phyloP scores from a whole-genome alignment of 306 rosid species.

The Hippophae tibetana region DNA sequence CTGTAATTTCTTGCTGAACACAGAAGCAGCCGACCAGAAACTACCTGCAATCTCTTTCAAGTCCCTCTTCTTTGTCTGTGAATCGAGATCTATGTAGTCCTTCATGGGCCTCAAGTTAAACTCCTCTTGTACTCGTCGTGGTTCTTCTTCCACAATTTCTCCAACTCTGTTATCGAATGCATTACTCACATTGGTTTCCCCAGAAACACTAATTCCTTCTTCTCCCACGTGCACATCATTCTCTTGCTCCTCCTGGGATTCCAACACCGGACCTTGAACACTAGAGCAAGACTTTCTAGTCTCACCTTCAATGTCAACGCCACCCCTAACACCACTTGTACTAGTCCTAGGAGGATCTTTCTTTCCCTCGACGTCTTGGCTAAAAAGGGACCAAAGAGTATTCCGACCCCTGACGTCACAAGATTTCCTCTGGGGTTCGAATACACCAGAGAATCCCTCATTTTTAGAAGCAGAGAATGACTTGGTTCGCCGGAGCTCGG shows the following conservation, averaged over 20 bases:
- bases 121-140: conserved; percentile 18
- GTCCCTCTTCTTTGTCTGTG: conserved; percentile 74
- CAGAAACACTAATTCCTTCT: conserved; percentile 33
- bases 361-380: conserved; percentile 65
- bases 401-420: conserved; percentile 88
- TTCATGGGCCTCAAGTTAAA: conserved; percentile 67
- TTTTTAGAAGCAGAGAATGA: conserved; percentile 94
- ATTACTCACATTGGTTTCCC: conserved; percentile 27
- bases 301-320: conserved; percentile 30
- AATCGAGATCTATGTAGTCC: conserved; percentile 89
- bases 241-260: conserved; percentile 36
- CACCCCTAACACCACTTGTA: conserved; percentile 5
- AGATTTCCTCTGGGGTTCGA: conserved; percentile 88
- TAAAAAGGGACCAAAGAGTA: conserved; percentile 64
- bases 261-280: conserved; percentile 45
- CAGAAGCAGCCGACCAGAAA: conserved; percentile 97
- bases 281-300: conserved; percentile 36
- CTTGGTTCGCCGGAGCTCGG: conserved; percentile 92
- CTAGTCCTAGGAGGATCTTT: conserved; percentile 19
- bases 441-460: conserved; percentile 68
- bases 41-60: conserved; percentile 89
- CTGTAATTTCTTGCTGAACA: conserved; percentile 91
- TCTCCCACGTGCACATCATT: conserved; percentile 10
- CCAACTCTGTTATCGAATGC: conserved; percentile 50
- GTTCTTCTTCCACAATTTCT: conserved; percentile 56